phyloP scores from a whole-genome alignment of 2,329 filamentous ascomycete genomes.

The Penicillium decumbens region DNA sequence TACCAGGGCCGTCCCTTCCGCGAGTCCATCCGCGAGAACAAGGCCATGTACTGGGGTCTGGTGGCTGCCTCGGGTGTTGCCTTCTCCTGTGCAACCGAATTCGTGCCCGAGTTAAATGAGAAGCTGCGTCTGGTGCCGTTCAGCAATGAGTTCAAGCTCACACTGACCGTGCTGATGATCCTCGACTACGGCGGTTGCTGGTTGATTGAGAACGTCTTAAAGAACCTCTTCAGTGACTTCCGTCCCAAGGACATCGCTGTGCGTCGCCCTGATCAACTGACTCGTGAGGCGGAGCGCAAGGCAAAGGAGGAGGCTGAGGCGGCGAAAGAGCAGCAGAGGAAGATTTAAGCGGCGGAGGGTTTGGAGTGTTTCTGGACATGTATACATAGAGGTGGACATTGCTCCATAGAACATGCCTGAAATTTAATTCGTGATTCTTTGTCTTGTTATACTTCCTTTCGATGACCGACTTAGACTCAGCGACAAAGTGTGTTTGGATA shows the following conservation, averaged over 20 bases:
- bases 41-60: slow-evolving; percentile 96
- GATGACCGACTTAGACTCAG: too few relatives aligned
- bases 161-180: slow-evolving; percentile 78
- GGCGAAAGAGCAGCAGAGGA: slow-evolving; percentile 33
- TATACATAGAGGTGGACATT: slow-evolving; percentile 20
- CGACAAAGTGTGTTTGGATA: too few relatives aligned
- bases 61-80: slow-evolving; percentile 83
- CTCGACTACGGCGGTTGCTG: slow-evolving; percentile 84
- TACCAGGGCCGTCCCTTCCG: slow-evolving; percentile 98
- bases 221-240: slow-evolving; percentile 83
- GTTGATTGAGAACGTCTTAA: slow-evolving; percentile 79
- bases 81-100: slow-evolving; percentile 90
- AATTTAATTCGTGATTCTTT: slow-evolving; percentile 14
- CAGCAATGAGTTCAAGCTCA: slow-evolving; percentile 78
- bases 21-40: slow-evolving; percentile 91
- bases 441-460: background rate
- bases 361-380: slow-evolving; percentile 4
- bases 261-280: slow-evolving; percentile 78
- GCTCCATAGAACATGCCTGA: slow-evolving; percentile 18
- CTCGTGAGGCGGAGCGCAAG: slow-evolving; percentile 67
- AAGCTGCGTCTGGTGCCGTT: slow-evolving; percentile 91
- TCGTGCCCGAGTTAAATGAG: slow-evolving; percentile 91
- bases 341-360: slow-evolving; percentile 20
- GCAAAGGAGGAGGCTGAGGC: slow-evolving; percentile 49
- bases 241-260: slow-evolving; percentile 88